Evolutionary conservation across 176 grass and related monocot genomes (phyloP).

Genomic region (Eragrostis curvula): DNA sequence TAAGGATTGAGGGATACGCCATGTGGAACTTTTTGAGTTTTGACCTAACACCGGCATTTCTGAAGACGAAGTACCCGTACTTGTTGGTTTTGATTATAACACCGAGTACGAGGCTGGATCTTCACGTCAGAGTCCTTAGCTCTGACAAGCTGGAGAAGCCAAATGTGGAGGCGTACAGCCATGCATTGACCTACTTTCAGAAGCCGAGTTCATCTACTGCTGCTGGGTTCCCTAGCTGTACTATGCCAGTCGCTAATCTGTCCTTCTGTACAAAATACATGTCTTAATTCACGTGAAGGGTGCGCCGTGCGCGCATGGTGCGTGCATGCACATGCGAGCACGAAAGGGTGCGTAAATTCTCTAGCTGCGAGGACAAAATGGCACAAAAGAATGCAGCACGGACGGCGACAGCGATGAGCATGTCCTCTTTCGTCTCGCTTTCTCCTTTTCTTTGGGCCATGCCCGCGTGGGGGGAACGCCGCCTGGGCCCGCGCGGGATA

Average conservation of each 20-base stretch:
- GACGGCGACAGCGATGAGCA: constrained; percentile 36
- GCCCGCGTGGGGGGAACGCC: background rate
- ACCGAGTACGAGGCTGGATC: background rate
- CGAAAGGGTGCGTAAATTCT: background rate
- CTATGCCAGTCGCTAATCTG: background rate
- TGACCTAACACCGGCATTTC: background rate
- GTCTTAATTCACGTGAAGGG: background rate
- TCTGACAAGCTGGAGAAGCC: background rate
- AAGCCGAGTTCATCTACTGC: background rate
- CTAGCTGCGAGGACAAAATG: background rate
- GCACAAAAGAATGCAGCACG: background rate
- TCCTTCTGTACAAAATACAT: too few relatives aligned
- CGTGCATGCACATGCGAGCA: background rate
- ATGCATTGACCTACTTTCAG: background rate
- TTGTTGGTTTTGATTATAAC: background rate
- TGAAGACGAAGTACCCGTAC: background rate
- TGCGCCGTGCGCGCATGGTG: background rate
- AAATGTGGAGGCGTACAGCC: background rate
- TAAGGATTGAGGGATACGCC: background rate
- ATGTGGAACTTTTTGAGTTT: background rate
- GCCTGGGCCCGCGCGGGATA: background rate
- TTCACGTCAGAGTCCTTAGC: background rate
- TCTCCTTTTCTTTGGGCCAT: background rate
- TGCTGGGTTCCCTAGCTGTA: background rate
- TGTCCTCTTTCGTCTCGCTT: background rate